phyloP scores from a whole-genome alignment of 2,329 filamentous ascomycete species.

The Nigrospora oryzae region DNA sequence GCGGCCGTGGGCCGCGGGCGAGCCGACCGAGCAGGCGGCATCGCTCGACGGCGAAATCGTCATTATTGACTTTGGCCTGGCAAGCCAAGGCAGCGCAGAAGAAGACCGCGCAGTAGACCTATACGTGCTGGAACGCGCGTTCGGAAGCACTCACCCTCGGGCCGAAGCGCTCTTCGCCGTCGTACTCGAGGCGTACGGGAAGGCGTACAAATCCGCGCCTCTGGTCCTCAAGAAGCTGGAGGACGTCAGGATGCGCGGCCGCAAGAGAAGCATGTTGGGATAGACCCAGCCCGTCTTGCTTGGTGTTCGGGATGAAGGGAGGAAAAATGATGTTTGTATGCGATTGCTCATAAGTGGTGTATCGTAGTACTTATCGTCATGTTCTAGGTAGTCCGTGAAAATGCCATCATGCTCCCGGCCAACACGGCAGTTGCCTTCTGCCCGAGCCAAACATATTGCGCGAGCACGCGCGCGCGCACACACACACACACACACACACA shows the following conservation, averaged over 20 bases:
- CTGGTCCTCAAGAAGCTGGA: conserved; percentile 75
- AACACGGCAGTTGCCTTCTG: too few relatives aligned
- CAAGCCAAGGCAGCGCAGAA: conserved; percentile 70
- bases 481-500: too few relatives aligned
- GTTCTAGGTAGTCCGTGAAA: too few relatives aligned
- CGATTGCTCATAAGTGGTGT: too few relatives aligned
- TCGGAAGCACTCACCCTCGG: conserved; percentile 86
- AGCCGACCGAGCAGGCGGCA: conserved; percentile 10
- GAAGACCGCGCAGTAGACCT: conserved; percentile 94
- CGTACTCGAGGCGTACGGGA: conserved; percentile 66
- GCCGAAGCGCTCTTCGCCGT: conserved; percentile 70
- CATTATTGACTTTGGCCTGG: conserved; percentile 90
- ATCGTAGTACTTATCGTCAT: too few relatives aligned
- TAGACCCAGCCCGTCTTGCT: conserved; percentile 24
- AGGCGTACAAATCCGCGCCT: conserved; percentile 65
- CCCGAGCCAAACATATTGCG: too few relatives aligned
- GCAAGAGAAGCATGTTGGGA: conserved; percentile 96
- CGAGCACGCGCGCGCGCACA: too few relatives aligned
- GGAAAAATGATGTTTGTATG: too few relatives aligned
- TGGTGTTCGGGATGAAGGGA: too few relatives aligned
- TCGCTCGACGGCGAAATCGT: conserved; percentile 65
- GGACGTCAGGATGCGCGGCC: conserved; percentile 85
- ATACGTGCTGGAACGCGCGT: conserved; percentile 91
- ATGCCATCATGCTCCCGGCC: too few relatives aligned
- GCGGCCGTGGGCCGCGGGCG: conserved; percentile 25